These are phyloP conservation scores for Penicillium capsulatum DNA, from an alignment of 2,329 filamentous ascomycete genomes.

Conservation along the genomic window DNA sequence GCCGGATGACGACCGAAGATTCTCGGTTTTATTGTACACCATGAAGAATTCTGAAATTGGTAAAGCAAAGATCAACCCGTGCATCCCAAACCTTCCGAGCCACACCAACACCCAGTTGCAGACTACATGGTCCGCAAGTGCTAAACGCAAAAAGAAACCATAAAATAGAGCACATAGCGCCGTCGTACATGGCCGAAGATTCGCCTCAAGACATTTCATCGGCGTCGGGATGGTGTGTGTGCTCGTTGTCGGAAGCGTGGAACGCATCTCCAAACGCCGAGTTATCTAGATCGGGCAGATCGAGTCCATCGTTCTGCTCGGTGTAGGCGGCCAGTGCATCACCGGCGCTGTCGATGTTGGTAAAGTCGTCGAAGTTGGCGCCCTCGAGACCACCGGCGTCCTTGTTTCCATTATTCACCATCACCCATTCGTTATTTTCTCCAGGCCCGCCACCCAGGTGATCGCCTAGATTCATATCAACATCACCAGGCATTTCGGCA, in stretches of 20 bases:
- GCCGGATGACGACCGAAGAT: no score
- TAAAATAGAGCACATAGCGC: slow-evolving; percentile 16
- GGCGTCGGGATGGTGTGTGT: slow-evolving; percentile 38
- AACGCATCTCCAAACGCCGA: slow-evolving; percentile 82
- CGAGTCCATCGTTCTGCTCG: slow-evolving; percentile 52
- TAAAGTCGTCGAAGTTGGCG: slow-evolving; percentile 47
- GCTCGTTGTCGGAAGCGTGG: slow-evolving; percentile 53
- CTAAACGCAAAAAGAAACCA: slow-evolving; percentile 11
- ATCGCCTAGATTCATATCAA: slow-evolving; percentile 54
- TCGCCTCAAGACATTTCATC: slow-evolving; percentile 38
- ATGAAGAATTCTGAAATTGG: slow-evolving; percentile 6
- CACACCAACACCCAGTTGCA: slow-evolving; percentile 16
- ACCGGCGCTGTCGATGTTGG: slow-evolving; percentile 60
- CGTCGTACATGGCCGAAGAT: slow-evolving; percentile 7
- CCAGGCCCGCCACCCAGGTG: slow-evolving; percentile 37
- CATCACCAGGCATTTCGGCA: slow-evolving; percentile 22
- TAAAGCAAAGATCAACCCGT: slow-evolving; percentile 10
- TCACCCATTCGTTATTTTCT: slow-evolving; percentile 67
- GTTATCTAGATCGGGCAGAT: slow-evolving; percentile 65
- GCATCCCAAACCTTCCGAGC: slow-evolving; percentile 16
- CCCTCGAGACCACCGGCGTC: slow-evolving; percentile 38
- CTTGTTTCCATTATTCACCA: slow-evolving; percentile 61
- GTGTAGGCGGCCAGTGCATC: slow-evolving; percentile 67
- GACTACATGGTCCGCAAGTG: slow-evolving; percentile 10
- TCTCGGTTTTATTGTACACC: slow-evolving; percentile 13